phyloP scores from a whole-genome alignment of 2,329 filamentous ascomycete genomes.

The Exophiala phaeomuriformis region DNA sequence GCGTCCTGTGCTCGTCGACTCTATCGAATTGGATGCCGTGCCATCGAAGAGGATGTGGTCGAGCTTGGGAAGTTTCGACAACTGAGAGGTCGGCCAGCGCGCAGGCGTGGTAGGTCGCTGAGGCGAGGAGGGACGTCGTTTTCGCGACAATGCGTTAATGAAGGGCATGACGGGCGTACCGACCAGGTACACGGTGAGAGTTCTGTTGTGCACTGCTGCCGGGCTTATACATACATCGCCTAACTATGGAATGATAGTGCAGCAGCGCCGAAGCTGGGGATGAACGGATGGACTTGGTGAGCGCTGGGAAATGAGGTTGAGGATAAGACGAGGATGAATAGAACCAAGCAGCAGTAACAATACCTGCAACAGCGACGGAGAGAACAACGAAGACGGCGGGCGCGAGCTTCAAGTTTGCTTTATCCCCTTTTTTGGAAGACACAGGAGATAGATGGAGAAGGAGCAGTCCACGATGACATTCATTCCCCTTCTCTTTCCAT shows the following conservation, averaged over 20 bases:
- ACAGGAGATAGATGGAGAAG: no score
- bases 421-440: neutral
- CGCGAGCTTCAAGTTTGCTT: neutral
- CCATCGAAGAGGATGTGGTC: slow-evolving; percentile 21
- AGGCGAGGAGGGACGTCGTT: slow-evolving; percentile 10
- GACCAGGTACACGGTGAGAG: neutral
- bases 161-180: slow-evolving; percentile 14
- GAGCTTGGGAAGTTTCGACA: slow-evolving; percentile 13
- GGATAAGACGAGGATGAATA: neutral
- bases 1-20: slow-evolving; percentile 18
- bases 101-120: neutral
- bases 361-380: neutral
- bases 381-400: neutral
- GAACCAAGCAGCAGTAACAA: neutral
- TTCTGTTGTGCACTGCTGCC: neutral
- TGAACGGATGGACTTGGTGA: neutral
- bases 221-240: slow-evolving; percentile 3
- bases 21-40: slow-evolving; percentile 18
- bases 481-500: no score
- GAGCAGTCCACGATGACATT: no score
- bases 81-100: slow-evolving; percentile 3
- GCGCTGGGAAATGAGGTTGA: neutral
- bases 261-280: neutral
- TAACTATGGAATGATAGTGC: slow-evolving; percentile 5
- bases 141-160: slow-evolving; percentile 14